Percentiles rank a stretch among this genome's conserved stretches.
Evolutionary conservation across 73 alveolate species (phyloP).

Genomic region (Paramecium biaurelia): DNA sequence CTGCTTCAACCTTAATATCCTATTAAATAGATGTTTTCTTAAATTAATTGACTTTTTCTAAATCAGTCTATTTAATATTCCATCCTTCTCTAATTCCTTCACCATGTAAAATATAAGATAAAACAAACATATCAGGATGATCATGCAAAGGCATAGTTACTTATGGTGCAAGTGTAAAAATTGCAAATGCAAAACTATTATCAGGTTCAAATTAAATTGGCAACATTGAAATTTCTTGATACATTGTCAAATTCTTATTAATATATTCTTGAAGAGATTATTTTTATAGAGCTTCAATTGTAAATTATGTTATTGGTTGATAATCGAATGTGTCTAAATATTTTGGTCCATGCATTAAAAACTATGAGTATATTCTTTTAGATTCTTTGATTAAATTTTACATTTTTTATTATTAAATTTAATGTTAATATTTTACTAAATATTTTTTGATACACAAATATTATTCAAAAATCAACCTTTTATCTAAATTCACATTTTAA

Average conservation of each 20-base stretch:
- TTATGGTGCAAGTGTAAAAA: neutral
- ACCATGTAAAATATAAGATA: neutral
- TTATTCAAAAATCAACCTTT: neutral
- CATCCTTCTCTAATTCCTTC: conserved; percentile 1
- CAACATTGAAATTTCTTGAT: conserved; percentile 1
- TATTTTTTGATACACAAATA: neutral
- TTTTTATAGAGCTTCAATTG: neutral
- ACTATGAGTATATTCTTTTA: neutral
- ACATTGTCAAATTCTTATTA: neutral
- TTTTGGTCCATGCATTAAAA: neutral
- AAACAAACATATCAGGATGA: conserved; percentile 10
- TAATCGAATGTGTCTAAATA: neutral
- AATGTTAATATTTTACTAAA: too few species aligned
- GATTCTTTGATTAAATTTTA: neutral
- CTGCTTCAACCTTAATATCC: neutral
- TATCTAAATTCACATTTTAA: neutral
- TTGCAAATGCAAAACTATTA: conserved; percentile 16
- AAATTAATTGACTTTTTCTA: neutral
- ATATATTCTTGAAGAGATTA: neutral
- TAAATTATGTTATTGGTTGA: neutral
- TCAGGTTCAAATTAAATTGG: neutral
- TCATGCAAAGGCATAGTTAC: neutral
- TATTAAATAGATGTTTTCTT: neutral
- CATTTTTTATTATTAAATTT: neutral
- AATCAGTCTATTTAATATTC: neutral